Percentiles rank a stretch among this genome's conserved stretches.
Conservation (phyloP, 116 monocot species). For the Trichopus zeylanicus region DNA sequence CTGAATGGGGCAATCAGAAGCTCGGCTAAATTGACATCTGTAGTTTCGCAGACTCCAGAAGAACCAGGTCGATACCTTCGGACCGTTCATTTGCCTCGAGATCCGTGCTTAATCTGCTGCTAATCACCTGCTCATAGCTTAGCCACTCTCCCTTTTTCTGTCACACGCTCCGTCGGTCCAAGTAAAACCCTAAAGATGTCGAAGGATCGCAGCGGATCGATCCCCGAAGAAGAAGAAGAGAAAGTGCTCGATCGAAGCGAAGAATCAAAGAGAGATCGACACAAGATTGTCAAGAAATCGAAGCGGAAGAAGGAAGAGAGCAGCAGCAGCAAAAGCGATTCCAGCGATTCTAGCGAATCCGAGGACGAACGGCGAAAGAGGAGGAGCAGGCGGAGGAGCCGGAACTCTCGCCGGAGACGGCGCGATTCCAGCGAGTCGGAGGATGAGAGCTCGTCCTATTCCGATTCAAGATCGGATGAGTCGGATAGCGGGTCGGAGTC, state of each 20-base stretch:
- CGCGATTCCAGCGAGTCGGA: background rate
- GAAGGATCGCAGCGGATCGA: background rate
- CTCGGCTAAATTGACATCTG: no score
- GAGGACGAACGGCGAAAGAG: slow-evolving; percentile 16
- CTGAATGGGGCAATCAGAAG: no score
- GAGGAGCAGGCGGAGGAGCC: slow-evolving; percentile 11
- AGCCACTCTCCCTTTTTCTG: slow-evolving; percentile 3
- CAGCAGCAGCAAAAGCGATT: slow-evolving; percentile 7
- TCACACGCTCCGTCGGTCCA: no score
- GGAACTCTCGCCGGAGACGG: slow-evolving; percentile 5
- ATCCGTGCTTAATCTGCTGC: no score
- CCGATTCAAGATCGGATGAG: slow-evolving; percentile 36
- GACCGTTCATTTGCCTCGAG: no score
- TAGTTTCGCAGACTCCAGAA: no score
- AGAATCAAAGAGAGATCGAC: slow-evolving; percentile 1
- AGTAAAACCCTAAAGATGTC: background rate
- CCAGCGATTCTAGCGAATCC: slow-evolving; percentile 24
- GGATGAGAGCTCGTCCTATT: slow-evolving; percentile 5
- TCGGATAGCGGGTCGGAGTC: slow-evolving; percentile 13
- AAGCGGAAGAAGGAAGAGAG: slow-evolving; percentile 33
- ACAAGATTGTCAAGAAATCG: slow-evolving; percentile 22
- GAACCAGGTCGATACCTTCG: no score
- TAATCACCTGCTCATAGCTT: no score
- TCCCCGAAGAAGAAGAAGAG: background rate
- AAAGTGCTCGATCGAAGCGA: slow-evolving; percentile 1